phyloP scores from a whole-genome alignment of 352 stramenopile genomes.

The Albugo candida region DNA sequence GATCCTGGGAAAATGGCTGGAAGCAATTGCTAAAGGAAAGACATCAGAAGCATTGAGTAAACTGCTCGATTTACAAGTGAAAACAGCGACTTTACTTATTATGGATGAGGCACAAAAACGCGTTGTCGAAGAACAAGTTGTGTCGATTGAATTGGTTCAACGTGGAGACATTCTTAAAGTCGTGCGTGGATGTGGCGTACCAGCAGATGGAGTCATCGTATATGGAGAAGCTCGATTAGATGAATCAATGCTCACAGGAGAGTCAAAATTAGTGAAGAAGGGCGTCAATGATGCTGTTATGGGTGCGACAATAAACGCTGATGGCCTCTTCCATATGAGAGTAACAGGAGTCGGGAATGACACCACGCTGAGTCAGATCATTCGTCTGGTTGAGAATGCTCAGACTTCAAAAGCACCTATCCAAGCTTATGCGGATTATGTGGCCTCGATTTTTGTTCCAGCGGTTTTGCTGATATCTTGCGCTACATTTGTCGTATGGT shows the following conservation, averaged over 20 bases:
- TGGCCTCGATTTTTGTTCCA: slow-evolving; percentile 92
- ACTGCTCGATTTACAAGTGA: slow-evolving; percentile 90
- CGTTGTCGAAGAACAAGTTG: slow-evolving; percentile 46
- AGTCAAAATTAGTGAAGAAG: slow-evolving; percentile 91
- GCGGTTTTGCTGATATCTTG: slow-evolving; percentile 84
- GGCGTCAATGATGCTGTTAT: slow-evolving; percentile 60
- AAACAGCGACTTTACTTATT: slow-evolving; percentile 86
- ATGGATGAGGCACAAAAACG: slow-evolving; percentile 32
- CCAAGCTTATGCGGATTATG: slow-evolving; percentile 92
- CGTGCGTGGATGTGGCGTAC: slow-evolving; percentile 80
- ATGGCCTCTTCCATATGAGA: slow-evolving; percentile 82
- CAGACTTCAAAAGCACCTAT: slow-evolving; percentile 96
- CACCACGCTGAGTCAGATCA: slow-evolving; percentile 93
- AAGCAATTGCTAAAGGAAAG: slow-evolving; percentile 83
- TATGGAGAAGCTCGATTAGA: slow-evolving; percentile 82
- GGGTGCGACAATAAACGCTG: slow-evolving; percentile 83
- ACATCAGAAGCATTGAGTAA: slow-evolving; percentile 91
- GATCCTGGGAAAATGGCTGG: slow-evolving; percentile 94
- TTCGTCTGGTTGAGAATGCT: slow-evolving; percentile 95
- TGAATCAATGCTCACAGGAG: slow-evolving; percentile 90
- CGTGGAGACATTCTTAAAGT: slow-evolving; percentile 87
- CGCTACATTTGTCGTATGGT: slow-evolving; percentile 92
- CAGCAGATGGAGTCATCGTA: slow-evolving; percentile 84
- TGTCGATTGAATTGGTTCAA: slow-evolving; percentile 80
- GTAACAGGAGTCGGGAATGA: slow-evolving; percentile 86